Conservation (phyloP, 2,329 filamentous ascomycete genomes). For the Sarocladium oryzae region DNA sequence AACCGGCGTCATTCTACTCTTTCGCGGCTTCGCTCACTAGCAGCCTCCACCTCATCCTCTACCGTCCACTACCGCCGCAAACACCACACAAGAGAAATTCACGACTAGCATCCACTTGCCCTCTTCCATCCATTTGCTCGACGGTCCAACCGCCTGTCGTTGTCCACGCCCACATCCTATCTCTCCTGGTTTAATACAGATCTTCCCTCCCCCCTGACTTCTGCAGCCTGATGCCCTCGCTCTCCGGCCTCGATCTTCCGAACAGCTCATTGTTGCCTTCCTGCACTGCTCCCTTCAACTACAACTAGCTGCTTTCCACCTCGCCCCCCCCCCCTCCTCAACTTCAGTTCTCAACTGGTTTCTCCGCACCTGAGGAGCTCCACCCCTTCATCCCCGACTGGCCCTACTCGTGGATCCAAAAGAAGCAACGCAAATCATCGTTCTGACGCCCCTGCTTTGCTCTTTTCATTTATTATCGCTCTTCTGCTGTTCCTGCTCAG, state of each 20-base stretch:
- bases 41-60: conserved; percentile 6
- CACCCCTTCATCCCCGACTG: conserved; percentile 3
- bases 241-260: not conserved
- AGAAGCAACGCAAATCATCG: conserved; percentile 7
- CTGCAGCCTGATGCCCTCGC: conserved; percentile 1
- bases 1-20: not conserved
- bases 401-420: conserved; percentile 8
- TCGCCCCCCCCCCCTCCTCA: too few relatives aligned
- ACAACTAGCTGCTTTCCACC: too few relatives aligned
- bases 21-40: not conserved
- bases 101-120: not conserved
- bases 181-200: not conserved
- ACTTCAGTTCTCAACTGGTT: not conserved
- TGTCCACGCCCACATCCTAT: not conserved
- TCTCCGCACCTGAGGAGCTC: conserved; percentile 8
- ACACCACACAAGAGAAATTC: conserved; percentile 5
- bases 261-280: too few relatives aligned
- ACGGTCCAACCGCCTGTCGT: not conserved
- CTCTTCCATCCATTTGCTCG: too few relatives aligned
- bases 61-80: not conserved
- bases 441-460: not conserved
- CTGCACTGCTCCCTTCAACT: too few relatives aligned
- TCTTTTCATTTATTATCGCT: not conserved
- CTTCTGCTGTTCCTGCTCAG: not conserved
- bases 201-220: not conserved